Percentiles rank a stretch among this genome's conserved stretches.
Evolutionary conservation across 129 eudicot genomes (phyloP).

Genomic region (Scalesia atractyloides): DNA sequence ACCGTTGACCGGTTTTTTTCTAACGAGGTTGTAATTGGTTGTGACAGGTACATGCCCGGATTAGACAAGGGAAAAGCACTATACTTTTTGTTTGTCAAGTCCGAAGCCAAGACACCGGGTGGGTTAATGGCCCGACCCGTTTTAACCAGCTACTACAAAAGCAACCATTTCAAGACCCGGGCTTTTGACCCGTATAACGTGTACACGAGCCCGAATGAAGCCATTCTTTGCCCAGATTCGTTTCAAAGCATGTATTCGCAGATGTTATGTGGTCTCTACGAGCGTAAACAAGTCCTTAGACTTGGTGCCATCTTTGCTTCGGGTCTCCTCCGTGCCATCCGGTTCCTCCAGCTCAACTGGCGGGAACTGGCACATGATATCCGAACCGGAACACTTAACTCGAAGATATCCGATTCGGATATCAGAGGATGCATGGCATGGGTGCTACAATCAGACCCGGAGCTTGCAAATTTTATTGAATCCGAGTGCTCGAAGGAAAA

Average conservation of each 20-base stretch:
- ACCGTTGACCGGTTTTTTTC: neutral
- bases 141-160: slow-evolving; percentile 88
- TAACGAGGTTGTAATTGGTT: slow-evolving; percentile 10
- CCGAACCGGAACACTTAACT: slow-evolving; percentile 63
- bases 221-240: slow-evolving; percentile 87
- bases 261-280: slow-evolving; percentile 85
- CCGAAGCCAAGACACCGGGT: slow-evolving; percentile 87
- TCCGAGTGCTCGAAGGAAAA: slow-evolving; percentile 56
- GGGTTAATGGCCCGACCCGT: slow-evolving; percentile 94
- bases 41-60: slow-evolving; percentile 77
- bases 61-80: slow-evolving; percentile 91
- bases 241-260: slow-evolving; percentile 93
- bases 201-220: slow-evolving; percentile 88
- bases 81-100: slow-evolving; percentile 85
- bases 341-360: slow-evolving; percentile 96
- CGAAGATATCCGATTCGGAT: slow-evolving; percentile 50
- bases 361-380: slow-evolving; percentile 59
- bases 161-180: slow-evolving; percentile 89
- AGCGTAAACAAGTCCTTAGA: slow-evolving; percentile 78
- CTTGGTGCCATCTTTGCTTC: slow-evolving; percentile 95
- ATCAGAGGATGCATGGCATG: slow-evolving; percentile 53
- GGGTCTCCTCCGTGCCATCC: slow-evolving; percentile 94
- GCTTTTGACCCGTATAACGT: slow-evolving; percentile 89
- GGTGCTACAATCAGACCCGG: slow-evolving; percentile 49
- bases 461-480: slow-evolving; percentile 55